phyloP scores from a whole-genome alignment of 2,329 filamentous ascomycete genomes.

The Graphiopsis chlorocephala region DNA sequence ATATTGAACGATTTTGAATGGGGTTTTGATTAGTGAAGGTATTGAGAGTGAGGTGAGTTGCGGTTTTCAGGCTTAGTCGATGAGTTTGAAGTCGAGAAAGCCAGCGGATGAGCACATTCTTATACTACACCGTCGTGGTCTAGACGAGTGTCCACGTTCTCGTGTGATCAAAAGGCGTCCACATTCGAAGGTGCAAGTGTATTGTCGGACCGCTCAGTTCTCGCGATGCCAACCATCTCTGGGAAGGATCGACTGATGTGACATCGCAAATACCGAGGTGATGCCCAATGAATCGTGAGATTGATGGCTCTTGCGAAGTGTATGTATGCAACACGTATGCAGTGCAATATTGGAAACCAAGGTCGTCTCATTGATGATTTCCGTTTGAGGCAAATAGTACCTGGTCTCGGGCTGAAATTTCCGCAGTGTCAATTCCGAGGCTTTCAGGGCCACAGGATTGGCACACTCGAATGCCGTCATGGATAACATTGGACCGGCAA shows the following conservation, averaged over 20 bases:
- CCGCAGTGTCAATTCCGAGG: background rate
- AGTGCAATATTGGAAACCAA: slow-evolving; percentile 9
- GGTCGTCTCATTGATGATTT: background rate
- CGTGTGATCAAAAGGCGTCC: background rate
- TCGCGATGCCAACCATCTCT: background rate
- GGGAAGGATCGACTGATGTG: slow-evolving; percentile 11
- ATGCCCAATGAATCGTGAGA: background rate
- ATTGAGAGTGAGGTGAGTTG: background rate
- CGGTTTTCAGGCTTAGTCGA: background rate
- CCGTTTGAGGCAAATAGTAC: background rate
- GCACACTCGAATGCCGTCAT: background rate
- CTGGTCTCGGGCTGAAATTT: background rate
- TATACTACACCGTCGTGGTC: background rate
- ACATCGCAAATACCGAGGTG: background rate
- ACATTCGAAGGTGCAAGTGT: background rate
- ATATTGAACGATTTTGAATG: slow-evolving; percentile 6
- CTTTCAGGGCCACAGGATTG: background rate
- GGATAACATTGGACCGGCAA: background rate
- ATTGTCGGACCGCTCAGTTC: background rate
- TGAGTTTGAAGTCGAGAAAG: background rate
- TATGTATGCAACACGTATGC: background rate
- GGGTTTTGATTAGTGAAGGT: background rate
- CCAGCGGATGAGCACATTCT: background rate
- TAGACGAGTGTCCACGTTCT: background rate
- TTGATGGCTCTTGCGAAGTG: background rate